Percentiles rank a stretch among this genome's conserved stretches.
These are phyloP conservation scores for Singerocomus inundabilis DNA, from an alignment of 1,284 basidiomycete species.

Conservation along the genomic window DNA sequence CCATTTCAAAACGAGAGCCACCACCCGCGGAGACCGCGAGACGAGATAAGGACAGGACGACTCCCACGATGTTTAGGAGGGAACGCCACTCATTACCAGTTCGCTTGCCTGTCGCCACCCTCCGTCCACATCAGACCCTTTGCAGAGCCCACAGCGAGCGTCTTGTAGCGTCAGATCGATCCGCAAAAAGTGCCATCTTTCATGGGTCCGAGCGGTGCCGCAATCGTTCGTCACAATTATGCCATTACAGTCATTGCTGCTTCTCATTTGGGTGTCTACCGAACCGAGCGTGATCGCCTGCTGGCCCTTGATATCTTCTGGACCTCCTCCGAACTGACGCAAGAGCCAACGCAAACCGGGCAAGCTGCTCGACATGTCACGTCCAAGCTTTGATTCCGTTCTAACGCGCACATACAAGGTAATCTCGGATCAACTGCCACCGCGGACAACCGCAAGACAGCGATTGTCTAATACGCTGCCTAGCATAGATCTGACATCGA, in stretches of 20 bases:
- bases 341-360: not conserved
- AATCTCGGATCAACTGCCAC: slow-evolving; percentile 4
- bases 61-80: too few species aligned
- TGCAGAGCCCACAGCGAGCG: too few species aligned
- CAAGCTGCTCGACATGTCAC: slow-evolving; percentile 2
- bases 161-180: slow-evolving; percentile 16
- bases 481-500: slow-evolving; percentile 7
- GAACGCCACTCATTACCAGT: too few species aligned
- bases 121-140: too few species aligned
- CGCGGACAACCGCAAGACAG: not conserved
- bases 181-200: too few species aligned
- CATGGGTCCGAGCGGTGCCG: slow-evolving; percentile 16
- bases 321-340: not conserved
- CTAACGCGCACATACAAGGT: not conserved
- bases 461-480: slow-evolving; percentile 8
- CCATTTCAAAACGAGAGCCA: slow-evolving; percentile 5
- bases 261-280: slow-evolving; percentile 16
- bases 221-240: slow-evolving; percentile 1
- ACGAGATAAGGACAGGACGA: too few species aligned
- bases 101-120: not conserved
- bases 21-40: slow-evolving; percentile 20
- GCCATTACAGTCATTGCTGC: slow-evolving; percentile 5
- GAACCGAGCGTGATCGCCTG: too few species aligned
- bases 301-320: not conserved
- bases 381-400: slow-evolving; percentile 9